Base-by-base conservation (phyloP, 768 basidiomycete genomes). In the Filobasidium wieringae region DNA sequence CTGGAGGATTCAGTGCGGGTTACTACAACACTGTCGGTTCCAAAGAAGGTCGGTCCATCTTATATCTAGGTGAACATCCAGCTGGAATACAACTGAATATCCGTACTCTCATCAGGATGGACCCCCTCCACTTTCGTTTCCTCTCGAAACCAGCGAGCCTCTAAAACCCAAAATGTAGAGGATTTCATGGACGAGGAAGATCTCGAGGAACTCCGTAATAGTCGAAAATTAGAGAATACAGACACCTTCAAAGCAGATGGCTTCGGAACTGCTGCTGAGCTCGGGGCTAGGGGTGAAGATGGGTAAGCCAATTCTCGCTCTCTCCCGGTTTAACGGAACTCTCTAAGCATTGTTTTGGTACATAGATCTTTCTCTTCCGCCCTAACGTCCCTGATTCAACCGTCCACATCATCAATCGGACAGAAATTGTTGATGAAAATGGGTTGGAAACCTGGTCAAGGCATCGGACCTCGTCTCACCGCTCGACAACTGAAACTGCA, bases 101-200 rank as follows among this genome's bases (percentile, higher is more conserved):
- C 29, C 30, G 24, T 29, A n/a, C 22, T 24, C n/a, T 27, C 7
- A 40, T 11, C 64, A 95, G 92, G 93, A 83, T 99, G 92, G 91
- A 73, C 88, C 7, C 95, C 95, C 0, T 80, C 86, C 32, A 87
- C 88, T 2, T 99, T 97, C 73, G 83, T 87, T 14, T 96, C 93
- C 0, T 95, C 92, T 7, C 81, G 91, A 31, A 74, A 70, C 29
- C 85, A 87, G 41, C 81, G 91, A 19, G 72, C 72, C 1, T 51
- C 33, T 17, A 68, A 66, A 29, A 55, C 53, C 17, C 68, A 72
- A 58, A 78, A 80, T 64, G 75, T 89, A 0, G 88, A 93, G 73
- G 90, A 95, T 70, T 97, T 88, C 70, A 97, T 99, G 95, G 95
- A 99, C 75, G 95, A 96, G 40, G 95, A 99, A 74, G 95, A 97